These are phyloP conservation scores for Hebeloma cylindrosporum DNA, from an alignment of 768 basidiomycete species.

Conservation along the genomic window DNA sequence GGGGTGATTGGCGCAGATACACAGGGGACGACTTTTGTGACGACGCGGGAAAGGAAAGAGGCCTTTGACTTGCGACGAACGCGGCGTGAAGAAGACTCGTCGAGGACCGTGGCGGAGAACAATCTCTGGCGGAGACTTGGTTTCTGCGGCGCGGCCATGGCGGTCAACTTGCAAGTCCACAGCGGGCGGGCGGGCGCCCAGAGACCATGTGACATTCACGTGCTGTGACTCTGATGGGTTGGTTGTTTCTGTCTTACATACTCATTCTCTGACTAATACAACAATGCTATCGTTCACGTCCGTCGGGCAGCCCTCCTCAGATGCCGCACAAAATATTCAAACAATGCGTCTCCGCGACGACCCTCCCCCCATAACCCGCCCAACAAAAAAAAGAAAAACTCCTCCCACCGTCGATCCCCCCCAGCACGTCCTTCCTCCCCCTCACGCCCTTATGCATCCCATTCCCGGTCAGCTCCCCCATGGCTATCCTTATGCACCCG, in stretches of 20 bases:
- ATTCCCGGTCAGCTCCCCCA: slow-evolving; percentile 47
- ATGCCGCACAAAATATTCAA: slow-evolving; percentile 33
- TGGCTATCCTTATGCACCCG: slow-evolving; percentile 47
- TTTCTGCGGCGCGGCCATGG: slow-evolving; percentile 18
- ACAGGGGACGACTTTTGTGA: slow-evolving; percentile 70
- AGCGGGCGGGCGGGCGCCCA: slow-evolving; percentile 7
- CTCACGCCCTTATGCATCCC: slow-evolving; percentile 52
- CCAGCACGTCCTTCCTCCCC: slow-evolving; percentile 56
- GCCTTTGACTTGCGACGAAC: slow-evolving; percentile 46
- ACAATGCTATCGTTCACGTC: slow-evolving; percentile 41
- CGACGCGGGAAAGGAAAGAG: slow-evolving; percentile 63
- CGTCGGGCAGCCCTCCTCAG: slow-evolving; percentile 25
- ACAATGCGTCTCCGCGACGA: slow-evolving; percentile 67
- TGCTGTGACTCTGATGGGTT: slow-evolving; percentile 17
- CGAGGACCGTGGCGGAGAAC: slow-evolving; percentile 27
- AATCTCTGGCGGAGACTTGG: slow-evolving; percentile 35
- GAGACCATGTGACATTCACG: slow-evolving; percentile 16
- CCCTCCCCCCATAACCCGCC: slow-evolving; percentile 43
- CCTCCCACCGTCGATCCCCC: slow-evolving; percentile 47
- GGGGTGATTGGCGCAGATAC: slow-evolving; percentile 40
- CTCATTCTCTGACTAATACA: slow-evolving; percentile 53
- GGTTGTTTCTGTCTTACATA: slow-evolving; percentile 31
- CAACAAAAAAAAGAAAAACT: slow-evolving; percentile 67
- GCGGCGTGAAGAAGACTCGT: slow-evolving; percentile 36
- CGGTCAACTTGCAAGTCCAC: slow-evolving; percentile 12